Conservation (phyloP, 306 rosid genomes). For the Spatholobus suberectus region DNA sequence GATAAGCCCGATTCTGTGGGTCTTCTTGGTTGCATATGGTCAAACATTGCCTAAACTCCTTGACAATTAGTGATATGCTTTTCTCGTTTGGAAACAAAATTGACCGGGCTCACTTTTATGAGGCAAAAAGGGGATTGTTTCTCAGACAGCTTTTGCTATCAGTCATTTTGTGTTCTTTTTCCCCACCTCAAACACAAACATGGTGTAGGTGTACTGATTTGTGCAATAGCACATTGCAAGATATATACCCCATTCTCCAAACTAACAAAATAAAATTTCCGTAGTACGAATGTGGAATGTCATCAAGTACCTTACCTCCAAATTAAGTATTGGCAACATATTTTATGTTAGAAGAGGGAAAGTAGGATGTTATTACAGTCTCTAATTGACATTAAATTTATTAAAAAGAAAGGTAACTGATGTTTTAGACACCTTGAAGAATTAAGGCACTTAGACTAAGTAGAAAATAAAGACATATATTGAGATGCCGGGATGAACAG, state of each 20-base stretch:
- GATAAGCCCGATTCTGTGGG: constrained; percentile 8
- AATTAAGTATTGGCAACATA: neutral
- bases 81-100: constrained; percentile 18
- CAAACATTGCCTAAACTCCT: neutral
- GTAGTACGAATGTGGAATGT: neutral
- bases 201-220: neutral
- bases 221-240: neutral
- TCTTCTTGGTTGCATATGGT: constrained; percentile 4
- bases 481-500: neutral
- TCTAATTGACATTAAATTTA: neutral
- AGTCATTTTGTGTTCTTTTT: neutral
- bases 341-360: neutral
- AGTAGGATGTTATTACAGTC: neutral
- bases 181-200: neutral
- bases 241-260: neutral
- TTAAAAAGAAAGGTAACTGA: neutral
- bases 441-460: neutral
- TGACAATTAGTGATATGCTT: neutral
- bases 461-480: no score
- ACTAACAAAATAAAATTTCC: neutral
- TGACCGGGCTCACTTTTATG: constrained; percentile 10
- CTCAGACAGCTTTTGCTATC: neutral
- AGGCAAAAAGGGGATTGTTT: constrained; percentile 25
- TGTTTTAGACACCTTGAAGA: neutral
- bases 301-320: neutral